Evolutionary conservation across 2,329 filamentous ascomycete species (phyloP).

Genomic region (Fusarium penzigii): DNA sequence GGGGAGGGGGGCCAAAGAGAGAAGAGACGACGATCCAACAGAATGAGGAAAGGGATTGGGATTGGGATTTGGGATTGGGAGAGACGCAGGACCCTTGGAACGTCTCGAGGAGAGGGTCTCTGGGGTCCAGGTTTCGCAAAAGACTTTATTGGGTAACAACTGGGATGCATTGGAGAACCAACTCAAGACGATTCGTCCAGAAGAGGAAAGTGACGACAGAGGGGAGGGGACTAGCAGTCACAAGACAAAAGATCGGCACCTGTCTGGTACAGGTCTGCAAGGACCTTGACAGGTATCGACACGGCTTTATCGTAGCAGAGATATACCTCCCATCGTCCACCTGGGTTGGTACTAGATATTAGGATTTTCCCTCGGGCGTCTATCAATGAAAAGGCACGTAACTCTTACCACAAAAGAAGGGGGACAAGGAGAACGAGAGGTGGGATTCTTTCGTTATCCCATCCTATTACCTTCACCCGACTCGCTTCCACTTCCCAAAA

Average conservation of each 20-base stretch:
- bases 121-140: neutral
- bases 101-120: neutral
- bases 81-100: constrained; percentile 14
- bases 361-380: constrained; percentile 10
- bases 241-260: constrained; percentile 21
- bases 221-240: constrained; percentile 17
- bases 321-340: constrained; percentile 5
- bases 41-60: too few species aligned
- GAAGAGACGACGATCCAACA: neutral
- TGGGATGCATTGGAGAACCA: constrained; percentile 1
- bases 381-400: neutral
- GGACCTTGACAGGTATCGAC: constrained; percentile 9
- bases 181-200: constrained; percentile 12
- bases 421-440: constrained; percentile 6
- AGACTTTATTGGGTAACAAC: constrained; percentile 5
- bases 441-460: constrained; percentile 9
- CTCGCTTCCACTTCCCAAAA: constrained; percentile 1
- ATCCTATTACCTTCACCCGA: constrained; percentile 15
- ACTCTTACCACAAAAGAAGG: neutral
- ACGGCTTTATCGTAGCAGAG: neutral
- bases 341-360: constrained; percentile 6
- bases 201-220: constrained; percentile 29
- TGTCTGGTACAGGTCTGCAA: constrained; percentile 7
- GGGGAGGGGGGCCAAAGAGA: constrained; percentile 1
- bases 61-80: neutral